Percentiles rank a stretch among this genome's conserved stretches.
Evolutionary conservation across 1,139 yeast species (phyloP).

Genomic region (Nakaseomyces bracarensis): DNA sequence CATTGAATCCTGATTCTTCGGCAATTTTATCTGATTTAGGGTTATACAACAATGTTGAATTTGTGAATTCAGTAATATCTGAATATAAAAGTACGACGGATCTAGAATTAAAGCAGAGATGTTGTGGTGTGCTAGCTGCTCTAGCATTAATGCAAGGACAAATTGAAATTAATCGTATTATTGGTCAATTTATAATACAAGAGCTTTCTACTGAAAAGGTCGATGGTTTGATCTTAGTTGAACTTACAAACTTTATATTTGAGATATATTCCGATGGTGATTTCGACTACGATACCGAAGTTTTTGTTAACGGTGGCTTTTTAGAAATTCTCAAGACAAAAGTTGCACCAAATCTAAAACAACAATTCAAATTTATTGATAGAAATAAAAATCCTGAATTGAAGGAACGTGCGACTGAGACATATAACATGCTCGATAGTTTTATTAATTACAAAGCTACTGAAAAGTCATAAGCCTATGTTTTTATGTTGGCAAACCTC

Average conservation of each 20-base stretch:
- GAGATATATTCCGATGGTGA: constrained; percentile 75
- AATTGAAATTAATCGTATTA: constrained; percentile 38
- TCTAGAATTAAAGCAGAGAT: constrained; percentile 24
- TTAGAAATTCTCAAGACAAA: constrained; percentile 37
- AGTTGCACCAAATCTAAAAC: constrained; percentile 41
- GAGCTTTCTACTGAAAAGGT: constrained; percentile 25
- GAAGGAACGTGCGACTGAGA: constrained; percentile 62
- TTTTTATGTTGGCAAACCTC: not conserved
- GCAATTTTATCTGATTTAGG: constrained; percentile 14
- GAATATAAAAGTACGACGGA: constrained; percentile 19
- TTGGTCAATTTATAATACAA: constrained; percentile 42
- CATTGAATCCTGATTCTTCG: constrained; percentile 12
- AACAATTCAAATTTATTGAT: constrained; percentile 52
- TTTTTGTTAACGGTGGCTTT: constrained; percentile 55
- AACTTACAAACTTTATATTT: constrained; percentile 55
- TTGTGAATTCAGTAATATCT: constrained; percentile 18
- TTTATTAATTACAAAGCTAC: constrained; percentile 65
- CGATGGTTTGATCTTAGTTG: constrained; percentile 40
- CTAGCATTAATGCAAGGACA: constrained; percentile 46
- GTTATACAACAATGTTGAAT: constrained; percentile 20
- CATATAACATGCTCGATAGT: constrained; percentile 56
- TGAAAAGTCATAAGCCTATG: constrained; percentile 29
- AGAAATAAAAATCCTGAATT: constrained; percentile 51
- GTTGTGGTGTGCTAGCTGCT: constrained; percentile 46
- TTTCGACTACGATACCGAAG: constrained; percentile 56